Conservation (phyloP, 345 rosid genomes). For the Theobroma cacao region DNA sequence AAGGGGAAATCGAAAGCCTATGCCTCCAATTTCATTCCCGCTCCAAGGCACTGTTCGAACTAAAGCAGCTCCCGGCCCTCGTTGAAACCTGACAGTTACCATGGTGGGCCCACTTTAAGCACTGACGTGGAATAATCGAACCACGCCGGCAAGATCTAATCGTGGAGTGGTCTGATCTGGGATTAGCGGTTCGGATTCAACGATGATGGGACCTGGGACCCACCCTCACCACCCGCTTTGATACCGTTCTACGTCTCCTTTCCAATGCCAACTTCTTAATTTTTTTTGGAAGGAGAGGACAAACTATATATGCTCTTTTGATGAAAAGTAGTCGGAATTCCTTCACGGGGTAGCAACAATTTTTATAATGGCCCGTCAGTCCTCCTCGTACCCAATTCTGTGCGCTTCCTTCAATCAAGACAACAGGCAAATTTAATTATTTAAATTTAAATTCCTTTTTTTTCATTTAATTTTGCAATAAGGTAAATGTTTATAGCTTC, state of each 20-base stretch:
- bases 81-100: background rate
- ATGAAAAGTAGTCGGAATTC: background rate
- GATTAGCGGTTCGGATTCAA: background rate
- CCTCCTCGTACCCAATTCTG: constrained; percentile 53
- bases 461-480: background rate
- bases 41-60: too few species aligned
- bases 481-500: constrained; percentile 11
- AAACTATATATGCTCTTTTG: background rate
- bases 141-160: background rate
- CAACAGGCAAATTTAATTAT: constrained; percentile 45
- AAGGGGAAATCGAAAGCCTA: too few species aligned
- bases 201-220: background rate
- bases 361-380: constrained; percentile 52
- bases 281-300: background rate
- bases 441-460: background rate
- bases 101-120: background rate
- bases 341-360: background rate
- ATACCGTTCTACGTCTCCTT: background rate
- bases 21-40: too few species aligned
- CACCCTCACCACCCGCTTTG: background rate
- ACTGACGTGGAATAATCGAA: background rate
- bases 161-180: background rate
- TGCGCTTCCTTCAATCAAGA: constrained; percentile 91
- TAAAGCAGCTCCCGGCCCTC: too few species aligned
- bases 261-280: background rate